Evolutionary conservation across 495 filamentous ascomycete genomes (phyloP).

Genomic region (Trichoderma gamsii): DNA sequence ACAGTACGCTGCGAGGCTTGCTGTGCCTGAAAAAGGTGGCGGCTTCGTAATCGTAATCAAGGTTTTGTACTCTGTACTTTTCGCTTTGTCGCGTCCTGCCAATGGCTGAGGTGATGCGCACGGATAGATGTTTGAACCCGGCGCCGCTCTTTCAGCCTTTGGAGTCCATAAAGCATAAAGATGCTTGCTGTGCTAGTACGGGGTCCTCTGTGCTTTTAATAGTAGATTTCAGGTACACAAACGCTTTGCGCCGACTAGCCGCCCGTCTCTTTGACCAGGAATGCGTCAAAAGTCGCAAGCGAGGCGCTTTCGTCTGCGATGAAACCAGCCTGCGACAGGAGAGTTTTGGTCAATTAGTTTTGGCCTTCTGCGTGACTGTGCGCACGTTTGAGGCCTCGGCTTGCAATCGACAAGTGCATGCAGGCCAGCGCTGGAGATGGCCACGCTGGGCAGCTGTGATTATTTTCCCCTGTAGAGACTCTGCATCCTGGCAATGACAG

Average conservation of each 20-base stretch:
- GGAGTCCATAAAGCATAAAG: no score
- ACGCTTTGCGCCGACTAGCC: neutral
- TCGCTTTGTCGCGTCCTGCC: no score
- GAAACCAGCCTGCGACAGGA: constrained; percentile 9
- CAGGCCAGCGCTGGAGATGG: neutral
- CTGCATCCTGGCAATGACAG: neutral
- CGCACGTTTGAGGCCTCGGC: neutral
- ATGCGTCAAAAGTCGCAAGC: neutral
- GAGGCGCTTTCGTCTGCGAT: neutral
- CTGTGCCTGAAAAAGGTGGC: no score
- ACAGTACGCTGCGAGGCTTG: no score
- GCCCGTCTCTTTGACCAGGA: neutral
- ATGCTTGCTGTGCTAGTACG: no score
- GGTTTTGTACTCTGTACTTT: neutral
- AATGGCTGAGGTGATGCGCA: no score
- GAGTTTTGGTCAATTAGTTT: neutral
- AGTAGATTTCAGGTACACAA: neutral
- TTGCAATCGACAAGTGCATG: neutral
- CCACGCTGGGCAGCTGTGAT: neutral
- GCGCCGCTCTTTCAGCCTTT: no score
- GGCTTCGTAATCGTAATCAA: neutral
- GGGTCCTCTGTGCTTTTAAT: neutral
- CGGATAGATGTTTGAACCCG: no score
- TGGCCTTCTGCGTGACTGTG: neutral
- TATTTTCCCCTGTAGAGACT: neutral